Evolutionary conservation across 768 basidiomycete genomes (phyloP).

Genomic region (Nidularia sp.): DNA sequence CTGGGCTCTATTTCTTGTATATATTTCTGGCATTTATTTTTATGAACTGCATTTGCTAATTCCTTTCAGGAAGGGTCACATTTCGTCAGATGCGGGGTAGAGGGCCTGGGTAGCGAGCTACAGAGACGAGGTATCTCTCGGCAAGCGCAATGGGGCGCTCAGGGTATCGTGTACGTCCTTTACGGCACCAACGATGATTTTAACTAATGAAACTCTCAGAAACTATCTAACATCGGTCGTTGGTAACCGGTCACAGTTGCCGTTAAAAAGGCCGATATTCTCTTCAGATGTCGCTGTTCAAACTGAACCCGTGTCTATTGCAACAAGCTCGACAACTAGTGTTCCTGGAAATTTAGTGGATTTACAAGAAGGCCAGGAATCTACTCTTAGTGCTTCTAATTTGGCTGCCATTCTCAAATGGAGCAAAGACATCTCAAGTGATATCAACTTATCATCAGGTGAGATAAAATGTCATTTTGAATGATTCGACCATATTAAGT

Average conservation of each 20-base stretch:
- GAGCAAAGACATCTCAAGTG: constrained; percentile 72
- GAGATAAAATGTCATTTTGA: background rate
- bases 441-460: constrained; percentile 68
- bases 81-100: constrained; percentile 60
- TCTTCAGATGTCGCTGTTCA: constrained; percentile 62
- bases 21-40: constrained; percentile 1
- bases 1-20: constrained; percentile 60
- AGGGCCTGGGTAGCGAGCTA: constrained; percentile 62
- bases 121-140: constrained; percentile 63
- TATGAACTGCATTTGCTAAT: constrained; percentile 3
- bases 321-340: constrained; percentile 16
- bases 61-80: constrained; percentile 60
- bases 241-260: constrained; percentile 39
- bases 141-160: constrained; percentile 70
- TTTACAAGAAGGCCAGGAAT: constrained; percentile 48
- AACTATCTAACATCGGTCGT: constrained; percentile 44
- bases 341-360: constrained; percentile 26
- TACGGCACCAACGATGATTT: background rate
- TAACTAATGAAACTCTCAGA: constrained; percentile 20
- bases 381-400: constrained; percentile 55
- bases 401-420: constrained; percentile 68
- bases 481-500: too few species aligned
- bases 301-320: constrained; percentile 38
- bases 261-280: constrained; percentile 52
- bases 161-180: constrained; percentile 58